Conservation (phyloP, 805 yeast genomes). For the Yamadazyma phyllophila region DNA sequence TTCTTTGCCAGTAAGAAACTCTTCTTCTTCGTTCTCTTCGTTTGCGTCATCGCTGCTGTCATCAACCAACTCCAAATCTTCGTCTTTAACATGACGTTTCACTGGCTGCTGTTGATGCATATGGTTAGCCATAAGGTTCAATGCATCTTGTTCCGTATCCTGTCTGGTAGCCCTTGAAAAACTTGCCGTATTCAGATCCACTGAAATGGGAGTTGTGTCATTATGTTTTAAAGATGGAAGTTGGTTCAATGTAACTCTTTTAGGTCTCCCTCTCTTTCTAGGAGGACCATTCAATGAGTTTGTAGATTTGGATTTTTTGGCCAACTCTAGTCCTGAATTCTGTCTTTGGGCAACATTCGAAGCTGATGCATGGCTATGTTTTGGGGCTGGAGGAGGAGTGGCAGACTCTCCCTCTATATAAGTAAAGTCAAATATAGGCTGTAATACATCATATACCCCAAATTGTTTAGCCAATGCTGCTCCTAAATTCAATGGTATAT, state of each 20-base stretch:
- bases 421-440: slow-evolving; percentile 64
- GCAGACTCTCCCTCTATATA: slow-evolving; percentile 39
- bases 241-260: slow-evolving; percentile 24
- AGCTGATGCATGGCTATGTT: slow-evolving; percentile 47
- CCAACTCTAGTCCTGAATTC: slow-evolving; percentile 14
- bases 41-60: slow-evolving; percentile 31
- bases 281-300: slow-evolving; percentile 29
- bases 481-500: slow-evolving; percentile 43
- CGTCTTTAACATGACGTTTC: slow-evolving; percentile 23
- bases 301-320: slow-evolving; percentile 20
- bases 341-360: slow-evolving; percentile 37
- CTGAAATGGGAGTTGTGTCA: slow-evolving; percentile 34
- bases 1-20: slow-evolving; percentile 37
- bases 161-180: slow-evolving; percentile 28
- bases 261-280: slow-evolving; percentile 38
- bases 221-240: slow-evolving; percentile 29
- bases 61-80: slow-evolving; percentile 35
- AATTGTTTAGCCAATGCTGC: slow-evolving; percentile 38
- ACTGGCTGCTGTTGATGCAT: slow-evolving; percentile 13
- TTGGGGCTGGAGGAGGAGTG: slow-evolving; percentile 49
- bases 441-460: slow-evolving; percentile 51
- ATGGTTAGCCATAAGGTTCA: slow-evolving; percentile 31
- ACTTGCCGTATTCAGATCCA: slow-evolving; percentile 29
- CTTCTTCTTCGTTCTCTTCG: slow-evolving; percentile 25
- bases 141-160: slow-evolving; percentile 41